Base-by-base conservation (phyloP, 73 alveolate species). In the Paramecium primaurelia region DNA sequence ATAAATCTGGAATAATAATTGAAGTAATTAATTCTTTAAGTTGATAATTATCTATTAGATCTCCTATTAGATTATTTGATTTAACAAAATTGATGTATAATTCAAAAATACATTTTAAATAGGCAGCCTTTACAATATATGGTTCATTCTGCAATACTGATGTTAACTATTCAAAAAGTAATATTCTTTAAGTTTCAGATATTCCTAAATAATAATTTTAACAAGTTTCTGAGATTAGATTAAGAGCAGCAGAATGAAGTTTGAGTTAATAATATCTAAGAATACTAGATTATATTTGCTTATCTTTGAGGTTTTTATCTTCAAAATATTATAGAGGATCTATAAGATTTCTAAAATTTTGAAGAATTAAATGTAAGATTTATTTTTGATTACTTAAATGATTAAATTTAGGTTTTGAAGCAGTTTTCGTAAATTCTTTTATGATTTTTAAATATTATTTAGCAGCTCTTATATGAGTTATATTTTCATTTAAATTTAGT, bases 81-180 rank as follows among this genome's bases (percentile, higher is more conserved):
- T 75, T 36, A n/a, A 69, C 93, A 34, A 42, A 58, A 60, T 87
- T 87, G 9, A 87, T 45, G 47, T 87, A 87, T 30, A 77, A 54
- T 87, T 87, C 89, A 40, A 87, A 87, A 11, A 87, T n/a, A n/a
- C 93, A 68, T 40, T 60, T 87, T 64, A 87, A 59, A 44, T 87
- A 87, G 1, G 93, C 86, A 14, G 77, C 54, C 10, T 87, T 87
- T n/a, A 87, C 60, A 38, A 87, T 59, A 38, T 38, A 87, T n/a
- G 93, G 88, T 25, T 64, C 88, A 37, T 64, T 87, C 11, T 34
- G 4, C 22, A 87, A 28, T 36, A 87, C 58, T 14, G 89, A 38
- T 28, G 71, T 40, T 8, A 87, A 77, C 22, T 73, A 64, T 42
- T 87, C 93, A 42, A 60, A 87, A 32, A 22, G 30, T 34, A 87